These are phyloP conservation scores for Fusarium sp. DNA, from an alignment of 2,329 filamentous ascomycete species.

Conservation along the genomic window DNA sequence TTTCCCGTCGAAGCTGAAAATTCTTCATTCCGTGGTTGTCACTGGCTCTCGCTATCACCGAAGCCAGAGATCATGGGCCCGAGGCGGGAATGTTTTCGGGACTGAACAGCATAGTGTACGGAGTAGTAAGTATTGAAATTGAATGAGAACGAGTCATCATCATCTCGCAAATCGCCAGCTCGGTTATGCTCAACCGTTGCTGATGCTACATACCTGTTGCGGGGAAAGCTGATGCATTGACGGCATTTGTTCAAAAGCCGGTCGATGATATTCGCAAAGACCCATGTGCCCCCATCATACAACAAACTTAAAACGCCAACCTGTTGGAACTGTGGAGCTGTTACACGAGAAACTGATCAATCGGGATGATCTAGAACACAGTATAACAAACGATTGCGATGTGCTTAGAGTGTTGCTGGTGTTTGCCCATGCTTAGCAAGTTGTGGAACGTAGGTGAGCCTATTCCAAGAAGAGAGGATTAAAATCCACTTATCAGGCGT, in stretches of 20 bases:
- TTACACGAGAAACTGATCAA: neutral
- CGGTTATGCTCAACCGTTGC: neutral
- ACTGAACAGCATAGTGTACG: neutral
- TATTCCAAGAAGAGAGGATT: neutral
- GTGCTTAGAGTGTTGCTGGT: neutral
- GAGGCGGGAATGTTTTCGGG: neutral
- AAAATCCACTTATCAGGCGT: neutral
- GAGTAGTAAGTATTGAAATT: neutral
- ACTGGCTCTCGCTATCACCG: constrained; percentile 25
- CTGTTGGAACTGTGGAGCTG: neutral
- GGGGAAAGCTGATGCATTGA: constrained; percentile 15
- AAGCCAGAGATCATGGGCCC: constrained; percentile 8
- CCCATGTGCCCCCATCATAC: neutral
- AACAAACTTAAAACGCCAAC: neutral
- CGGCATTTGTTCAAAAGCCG: neutral
- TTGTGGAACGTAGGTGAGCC: neutral
- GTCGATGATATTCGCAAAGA: constrained; percentile 3
- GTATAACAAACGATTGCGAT: neutral
- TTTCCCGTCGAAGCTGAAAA: constrained; percentile 30
- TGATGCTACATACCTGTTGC: constrained; percentile 6
- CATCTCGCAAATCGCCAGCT: neutral
- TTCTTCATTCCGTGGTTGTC: neutral
- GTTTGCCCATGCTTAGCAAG: neutral
- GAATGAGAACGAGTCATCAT: constrained; percentile 15
- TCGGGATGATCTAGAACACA: neutral